Evolutionary conservation across 1,139 yeast species (phyloP).

Genomic region (Debaryomycetaceae sp.): DNA sequence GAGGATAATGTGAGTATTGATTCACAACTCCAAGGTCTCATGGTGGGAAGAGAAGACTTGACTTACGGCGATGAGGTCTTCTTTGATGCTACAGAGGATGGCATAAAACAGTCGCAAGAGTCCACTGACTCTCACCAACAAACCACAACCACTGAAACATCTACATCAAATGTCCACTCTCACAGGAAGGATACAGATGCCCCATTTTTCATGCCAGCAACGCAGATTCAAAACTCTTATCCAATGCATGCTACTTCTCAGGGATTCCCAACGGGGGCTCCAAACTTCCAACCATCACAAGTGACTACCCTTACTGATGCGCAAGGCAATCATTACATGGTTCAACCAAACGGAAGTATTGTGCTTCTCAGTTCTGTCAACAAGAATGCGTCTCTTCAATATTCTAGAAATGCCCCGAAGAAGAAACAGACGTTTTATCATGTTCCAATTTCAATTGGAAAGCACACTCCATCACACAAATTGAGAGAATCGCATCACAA

Average conservation of each 20-base stretch:
- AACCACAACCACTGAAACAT: background rate
- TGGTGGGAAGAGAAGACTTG: conserved; percentile 18
- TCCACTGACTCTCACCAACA: background rate
- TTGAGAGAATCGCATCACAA: conserved; percentile 21
- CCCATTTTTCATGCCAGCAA: background rate
- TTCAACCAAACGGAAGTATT: conserved; percentile 3
- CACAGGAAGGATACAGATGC: background rate
- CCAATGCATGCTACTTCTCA: background rate
- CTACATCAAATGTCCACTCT: background rate
- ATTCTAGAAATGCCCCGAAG: background rate
- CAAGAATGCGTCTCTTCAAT: background rate
- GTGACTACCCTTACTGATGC: conserved; percentile 1
- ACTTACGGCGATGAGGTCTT: conserved; percentile 17
- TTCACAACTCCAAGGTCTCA: conserved; percentile 15
- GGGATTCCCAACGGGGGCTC: background rate
- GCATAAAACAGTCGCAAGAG: background rate
- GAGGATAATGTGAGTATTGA: conserved; percentile 14
- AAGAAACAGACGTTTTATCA: conserved; percentile 10
- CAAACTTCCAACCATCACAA: conserved; percentile 1
- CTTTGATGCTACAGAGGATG: conserved; percentile 3
- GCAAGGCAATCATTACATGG: conserved; percentile 1
- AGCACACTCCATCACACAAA: conserved; percentile 15
- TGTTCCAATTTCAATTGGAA: conserved; percentile 12
- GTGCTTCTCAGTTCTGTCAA: conserved; percentile 1
- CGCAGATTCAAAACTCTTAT: background rate